phyloP scores from a whole-genome alignment of 352 stramenopile genomes.

The Phytophthora meadii region DNA sequence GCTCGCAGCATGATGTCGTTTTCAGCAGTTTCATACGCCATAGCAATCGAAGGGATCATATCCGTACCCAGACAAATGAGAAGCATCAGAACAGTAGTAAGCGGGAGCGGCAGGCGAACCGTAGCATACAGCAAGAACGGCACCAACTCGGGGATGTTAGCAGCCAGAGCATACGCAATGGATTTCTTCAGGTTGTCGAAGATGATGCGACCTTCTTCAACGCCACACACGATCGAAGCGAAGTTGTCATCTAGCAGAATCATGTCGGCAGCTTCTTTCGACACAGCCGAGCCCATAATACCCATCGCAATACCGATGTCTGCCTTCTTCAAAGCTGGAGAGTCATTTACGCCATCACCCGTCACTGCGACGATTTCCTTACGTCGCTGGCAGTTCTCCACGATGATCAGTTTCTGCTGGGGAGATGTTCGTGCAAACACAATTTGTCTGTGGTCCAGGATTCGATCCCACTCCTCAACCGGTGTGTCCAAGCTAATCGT shows the following conservation, averaged over 20 bases:
- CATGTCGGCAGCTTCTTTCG: conserved; percentile 96
- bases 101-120: conserved; percentile 86
- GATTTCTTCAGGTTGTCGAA: conserved; percentile 97
- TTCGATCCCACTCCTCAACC: conserved; percentile 87
- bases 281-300: conserved; percentile 96
- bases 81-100: conserved; percentile 93
- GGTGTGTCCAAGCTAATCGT: conserved; percentile 82
- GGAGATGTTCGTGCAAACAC: conserved; percentile 97
- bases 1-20: conserved; percentile 90
- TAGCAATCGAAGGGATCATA: conserved; percentile 94
- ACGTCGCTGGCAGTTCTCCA: conserved; percentile 88
- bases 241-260: conserved; percentile 98
- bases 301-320: conserved; percentile 99
- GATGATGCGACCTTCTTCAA: conserved; percentile 96
- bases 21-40: conserved; percentile 91
- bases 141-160: conserved; percentile 91
- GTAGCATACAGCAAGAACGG: conserved; percentile 89
- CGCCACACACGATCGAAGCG: conserved; percentile 94
- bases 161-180: conserved; percentile 92
- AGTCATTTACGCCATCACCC: conserved; percentile 98
- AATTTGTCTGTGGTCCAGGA: conserved; percentile 87
- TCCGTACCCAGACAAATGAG: conserved; percentile 93
- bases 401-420: conserved; percentile 96
- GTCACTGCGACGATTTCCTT: conserved; percentile 95
- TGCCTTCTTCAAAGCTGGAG: conserved; percentile 95